phyloP scores from a whole-genome alignment of 1,139 yeast species.

The Casaregolazyma lundiana region DNA sequence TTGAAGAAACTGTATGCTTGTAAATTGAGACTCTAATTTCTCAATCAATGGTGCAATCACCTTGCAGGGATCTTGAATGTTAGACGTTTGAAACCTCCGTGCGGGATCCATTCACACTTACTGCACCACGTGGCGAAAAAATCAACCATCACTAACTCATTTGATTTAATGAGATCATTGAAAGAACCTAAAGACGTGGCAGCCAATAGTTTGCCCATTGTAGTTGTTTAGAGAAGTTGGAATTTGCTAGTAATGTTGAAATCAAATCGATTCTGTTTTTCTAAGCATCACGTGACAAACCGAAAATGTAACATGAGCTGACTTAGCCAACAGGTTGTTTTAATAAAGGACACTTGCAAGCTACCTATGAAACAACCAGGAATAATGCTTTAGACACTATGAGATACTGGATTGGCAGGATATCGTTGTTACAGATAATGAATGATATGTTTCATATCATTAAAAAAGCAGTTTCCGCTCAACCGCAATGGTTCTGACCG shows the following conservation, averaged over 20 bases:
- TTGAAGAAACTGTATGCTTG: slow-evolving; percentile 56
- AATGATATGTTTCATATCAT: no score
- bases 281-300: background rate
- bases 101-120: slow-evolving; percentile 11
- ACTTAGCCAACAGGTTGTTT: no score
- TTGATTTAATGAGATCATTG: slow-evolving; percentile 15
- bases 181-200: slow-evolving; percentile 19
- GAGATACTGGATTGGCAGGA: no score
- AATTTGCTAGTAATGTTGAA: background rate
- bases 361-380: no score
- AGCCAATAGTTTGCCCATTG: slow-evolving; percentile 15
- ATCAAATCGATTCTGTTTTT: no score
- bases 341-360: no score
- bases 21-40: slow-evolving; percentile 42
- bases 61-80: slow-evolving; percentile 69
- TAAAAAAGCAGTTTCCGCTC: no score
- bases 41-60: slow-evolving; percentile 89
- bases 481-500: no score
- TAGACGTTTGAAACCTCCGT: background rate
- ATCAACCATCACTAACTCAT: slow-evolving; percentile 59
- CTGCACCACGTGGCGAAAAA: slow-evolving; percentile 94
- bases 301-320: no score
- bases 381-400: no score
- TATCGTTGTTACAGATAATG: no score
- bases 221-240: background rate